A percentile compares a stretch with the other conserved stretches of the same genome.
phyloP scores from a whole-genome alignment of 179 eudicot species.

The Carnegiea gigantea region DNA sequence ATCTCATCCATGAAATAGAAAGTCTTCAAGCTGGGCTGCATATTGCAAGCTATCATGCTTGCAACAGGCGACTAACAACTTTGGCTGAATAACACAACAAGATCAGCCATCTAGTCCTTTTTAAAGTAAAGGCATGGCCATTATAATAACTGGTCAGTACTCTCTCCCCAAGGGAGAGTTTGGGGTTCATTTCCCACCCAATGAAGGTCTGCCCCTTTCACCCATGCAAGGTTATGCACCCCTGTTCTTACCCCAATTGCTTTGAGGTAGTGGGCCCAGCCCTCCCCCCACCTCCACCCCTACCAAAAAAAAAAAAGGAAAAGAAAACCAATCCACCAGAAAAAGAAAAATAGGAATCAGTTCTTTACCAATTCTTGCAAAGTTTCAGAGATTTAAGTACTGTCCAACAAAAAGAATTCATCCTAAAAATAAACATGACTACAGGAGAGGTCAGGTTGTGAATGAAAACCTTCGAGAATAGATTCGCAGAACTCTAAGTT shows the following conservation, averaged over 20 bases:
- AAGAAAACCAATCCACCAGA: neutral
- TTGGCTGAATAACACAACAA: neutral
- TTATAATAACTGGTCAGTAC: too few relatives aligned
- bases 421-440: neutral
- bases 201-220: neutral
- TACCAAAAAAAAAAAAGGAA: too few relatives aligned
- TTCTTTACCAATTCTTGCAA: neutral
- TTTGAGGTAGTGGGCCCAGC: too few relatives aligned
- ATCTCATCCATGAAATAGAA: constrained; percentile 6
- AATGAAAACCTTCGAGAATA: constrained; percentile 63
- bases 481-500: constrained; percentile 73
- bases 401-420: neutral
- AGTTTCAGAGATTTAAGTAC: neutral
- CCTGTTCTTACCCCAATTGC: too few relatives aligned
- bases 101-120: neutral
- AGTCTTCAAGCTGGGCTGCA: neutral
- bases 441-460: neutral
- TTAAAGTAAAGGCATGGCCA: too few relatives aligned
- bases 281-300: too few relatives aligned
- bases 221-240: too few relatives aligned
- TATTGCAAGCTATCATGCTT: neutral
- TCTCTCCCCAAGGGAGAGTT: neutral
- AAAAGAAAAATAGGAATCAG: neutral
- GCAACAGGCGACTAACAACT: neutral
- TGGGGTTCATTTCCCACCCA: neutral